These are phyloP conservation scores for Cercospora citrullina DNA, from an alignment of 2,329 filamentous ascomycete species.

Conservation along the genomic window DNA sequence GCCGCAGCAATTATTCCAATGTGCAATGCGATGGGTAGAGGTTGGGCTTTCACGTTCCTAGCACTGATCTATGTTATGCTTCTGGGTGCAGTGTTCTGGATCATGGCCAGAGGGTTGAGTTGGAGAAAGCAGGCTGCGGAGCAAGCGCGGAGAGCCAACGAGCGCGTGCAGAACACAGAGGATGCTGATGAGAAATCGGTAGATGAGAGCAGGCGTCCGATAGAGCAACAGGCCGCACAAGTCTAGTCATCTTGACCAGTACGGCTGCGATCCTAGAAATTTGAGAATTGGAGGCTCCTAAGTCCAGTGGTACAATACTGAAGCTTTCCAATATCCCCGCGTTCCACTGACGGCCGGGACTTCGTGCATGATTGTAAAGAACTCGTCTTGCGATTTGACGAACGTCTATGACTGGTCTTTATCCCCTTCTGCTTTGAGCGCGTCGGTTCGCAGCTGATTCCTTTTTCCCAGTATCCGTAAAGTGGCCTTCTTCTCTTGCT, in stretches of 20 bases:
- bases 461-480: slow-evolving; percentile 66
- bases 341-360: too few relatives aligned
- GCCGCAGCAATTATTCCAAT: slow-evolving; percentile 42
- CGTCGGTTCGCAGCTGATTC: slow-evolving; percentile 63
- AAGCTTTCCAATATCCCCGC: not conserved
- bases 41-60: slow-evolving; percentile 50
- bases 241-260: not conserved
- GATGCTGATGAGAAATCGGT: slow-evolving; percentile 16
- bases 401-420: slow-evolving; percentile 11
- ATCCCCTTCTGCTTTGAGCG: slow-evolving; percentile 49
- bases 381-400: not conserved
- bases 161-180: not conserved
- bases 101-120: slow-evolving; percentile 29
- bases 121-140: slow-evolving; percentile 29
- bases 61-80: slow-evolving; percentile 28
- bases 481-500: slow-evolving; percentile 66
- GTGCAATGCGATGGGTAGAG: slow-evolving; percentile 37
- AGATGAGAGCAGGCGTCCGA: not conserved
- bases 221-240: not conserved
- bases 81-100: slow-evolving; percentile 26
- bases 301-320: not conserved
- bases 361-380: not conserved
- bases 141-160: slow-evolving; percentile 16
- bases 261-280: not conserved
- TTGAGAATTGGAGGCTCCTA: not conserved